Evolutionary conservation across 345 rosid genomes (phyloP), one percentile per base, ranked within the genome.

Genomic region (Murraya koenigii): DNA sequence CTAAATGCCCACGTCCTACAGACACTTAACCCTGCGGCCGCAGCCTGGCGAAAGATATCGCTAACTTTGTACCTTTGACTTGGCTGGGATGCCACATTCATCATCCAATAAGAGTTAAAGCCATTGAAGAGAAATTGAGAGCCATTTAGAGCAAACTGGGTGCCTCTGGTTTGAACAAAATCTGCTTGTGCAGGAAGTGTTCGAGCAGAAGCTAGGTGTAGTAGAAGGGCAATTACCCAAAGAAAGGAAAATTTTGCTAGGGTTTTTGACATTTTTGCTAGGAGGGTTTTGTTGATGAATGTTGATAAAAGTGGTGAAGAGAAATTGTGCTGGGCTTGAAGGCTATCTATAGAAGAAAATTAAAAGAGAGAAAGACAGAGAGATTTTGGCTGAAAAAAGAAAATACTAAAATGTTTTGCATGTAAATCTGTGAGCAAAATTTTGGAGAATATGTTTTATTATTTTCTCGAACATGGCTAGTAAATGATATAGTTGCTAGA

Each of bases 61-160:
- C 82, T 55, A 36, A 88, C 67, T 54, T 78, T 83, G 59, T n/a
- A 49, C 75, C 87, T 76, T 10, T 83, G 56, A 9, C 63, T 71
- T 0, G 83, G 82, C 58, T 68, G 78, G 0, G 78, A 56, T 1
- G 88, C 91, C 23, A 84, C 81, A 13, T 54, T 39, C 88, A 82
- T 86, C 84, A 88, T 71, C 91, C 91, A 86, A 56, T 86, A 88
- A 6, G 88, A 83, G 79, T 88, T 88, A 78, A 88, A 88, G 15
- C 88, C 89, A 56, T 88, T 88, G 76, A 85, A 85, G 52, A 84
- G 81, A 47, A 86, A 86, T 8, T 83, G 84, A 26, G 84, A 69
- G 6, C 85, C 87, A 3, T 85, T 82, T 5, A 81, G 73, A 13
- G 69, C 66, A 30, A 86, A 88, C 1, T 82, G 87, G 20, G 79